A percentile compares a stretch with the other conserved stretches of the same genome.
These are phyloP conservation scores for Cladophialophora psammophila DNA, from an alignment of 2,329 filamentous ascomycete species.

Conservation along the genomic window DNA sequence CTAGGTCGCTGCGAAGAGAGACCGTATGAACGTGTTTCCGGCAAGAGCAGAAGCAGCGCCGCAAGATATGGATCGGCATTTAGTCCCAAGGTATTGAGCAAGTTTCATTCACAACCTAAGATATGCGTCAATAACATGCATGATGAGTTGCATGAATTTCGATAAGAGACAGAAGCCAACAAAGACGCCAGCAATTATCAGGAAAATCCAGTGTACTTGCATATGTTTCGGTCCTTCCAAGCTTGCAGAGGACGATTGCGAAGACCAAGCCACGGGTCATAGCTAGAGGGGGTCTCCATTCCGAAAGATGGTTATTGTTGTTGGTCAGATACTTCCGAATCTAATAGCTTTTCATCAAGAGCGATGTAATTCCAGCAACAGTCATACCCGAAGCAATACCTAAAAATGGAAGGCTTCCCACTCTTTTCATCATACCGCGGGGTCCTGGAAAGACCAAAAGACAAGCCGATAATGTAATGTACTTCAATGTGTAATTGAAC, in stretches of 20 bases:
- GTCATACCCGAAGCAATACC: slow-evolving; percentile 55
- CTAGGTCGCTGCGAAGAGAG: slow-evolving; percentile 53
- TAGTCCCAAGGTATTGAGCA: slow-evolving; percentile 50
- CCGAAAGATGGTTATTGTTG: slow-evolving; percentile 44
- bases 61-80: slow-evolving; percentile 49
- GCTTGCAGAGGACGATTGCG: slow-evolving; percentile 65
- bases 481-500: slow-evolving; percentile 60
- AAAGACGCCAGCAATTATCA: slow-evolving; percentile 53
- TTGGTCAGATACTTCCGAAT: slow-evolving; percentile 26
- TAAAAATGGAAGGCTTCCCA: slow-evolving; percentile 58
- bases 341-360: slow-evolving; percentile 49
- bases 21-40: slow-evolving; percentile 56
- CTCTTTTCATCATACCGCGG: slow-evolving; percentile 56
- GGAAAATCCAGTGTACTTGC: slow-evolving; percentile 55
- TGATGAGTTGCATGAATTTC: slow-evolving; percentile 51
- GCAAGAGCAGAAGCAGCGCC: slow-evolving; percentile 51
- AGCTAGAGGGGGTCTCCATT: slow-evolving; percentile 60
- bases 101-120: slow-evolving; percentile 51
- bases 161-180: slow-evolving; percentile 51
- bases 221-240: slow-evolving; percentile 64
- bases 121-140: slow-evolving; percentile 53
- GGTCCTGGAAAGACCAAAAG: slow-evolving; percentile 57
- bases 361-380: slow-evolving; percentile 49
- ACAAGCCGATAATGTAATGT: slow-evolving; percentile 56
- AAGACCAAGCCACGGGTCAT: slow-evolving; percentile 60